Percentiles rank a stretch among this genome's conserved stretches.
phyloP scores from a whole-genome alignment of 495 filamentous ascomycete genomes.

The Pseudoneurospora amorphoporcata region DNA sequence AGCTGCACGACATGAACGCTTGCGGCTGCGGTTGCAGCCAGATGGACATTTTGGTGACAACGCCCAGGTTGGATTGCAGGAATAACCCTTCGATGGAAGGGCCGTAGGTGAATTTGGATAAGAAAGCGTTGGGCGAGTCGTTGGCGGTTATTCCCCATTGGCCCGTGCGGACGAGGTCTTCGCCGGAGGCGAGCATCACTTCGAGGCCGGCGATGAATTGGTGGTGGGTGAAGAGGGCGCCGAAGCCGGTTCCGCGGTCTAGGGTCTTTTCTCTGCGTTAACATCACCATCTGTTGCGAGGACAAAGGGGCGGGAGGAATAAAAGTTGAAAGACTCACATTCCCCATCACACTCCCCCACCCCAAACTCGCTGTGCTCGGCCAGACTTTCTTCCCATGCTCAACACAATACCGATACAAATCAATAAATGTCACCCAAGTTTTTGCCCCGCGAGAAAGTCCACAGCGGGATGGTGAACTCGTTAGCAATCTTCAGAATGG shows the following conservation, averaged over 20 bases:
- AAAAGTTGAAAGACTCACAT: constrained; percentile 22
- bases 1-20: constrained; percentile 39
- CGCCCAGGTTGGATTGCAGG: constrained; percentile 38
- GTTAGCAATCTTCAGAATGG: constrained; percentile 32
- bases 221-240: constrained; percentile 38
- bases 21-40: constrained; percentile 38
- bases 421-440: constrained; percentile 45
- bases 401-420: constrained; percentile 41
- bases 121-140: constrained; percentile 29
- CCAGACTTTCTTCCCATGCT: constrained; percentile 41
- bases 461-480: constrained; percentile 39
- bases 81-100: constrained; percentile 41
- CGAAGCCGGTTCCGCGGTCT: constrained; percentile 35
- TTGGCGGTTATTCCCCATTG: constrained; percentile 34
- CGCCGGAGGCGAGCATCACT: constrained; percentile 36
- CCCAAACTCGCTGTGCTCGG: constrained; percentile 45
- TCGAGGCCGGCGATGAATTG: constrained; percentile 39
- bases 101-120: constrained; percentile 39
- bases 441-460: constrained; percentile 43
- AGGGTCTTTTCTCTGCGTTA: constrained; percentile 18
- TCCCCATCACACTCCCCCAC: constrained; percentile 47
- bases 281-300: not conserved
- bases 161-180: constrained; percentile 37
- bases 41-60: constrained; percentile 40
- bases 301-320: not conserved